These are phyloP conservation scores for Sporisorium scitamineum DNA, from an alignment of 1,284 basidiomycete genomes.

Conservation along the genomic window DNA sequence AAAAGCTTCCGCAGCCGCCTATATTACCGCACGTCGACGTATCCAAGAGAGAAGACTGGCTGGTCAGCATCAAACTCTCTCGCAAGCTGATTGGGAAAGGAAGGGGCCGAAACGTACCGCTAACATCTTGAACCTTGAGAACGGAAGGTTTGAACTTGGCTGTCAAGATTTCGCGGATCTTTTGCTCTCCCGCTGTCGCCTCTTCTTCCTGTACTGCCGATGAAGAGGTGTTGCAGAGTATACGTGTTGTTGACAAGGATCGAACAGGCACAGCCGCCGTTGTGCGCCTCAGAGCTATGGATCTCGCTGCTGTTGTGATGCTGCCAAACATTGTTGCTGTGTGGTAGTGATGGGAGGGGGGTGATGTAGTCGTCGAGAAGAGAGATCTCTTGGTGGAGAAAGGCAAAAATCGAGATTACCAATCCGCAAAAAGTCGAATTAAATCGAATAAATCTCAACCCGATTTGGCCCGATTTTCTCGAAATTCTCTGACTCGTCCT, in stretches of 20 bases:
- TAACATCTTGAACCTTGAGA: constrained; percentile 66
- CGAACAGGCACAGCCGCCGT: neutral
- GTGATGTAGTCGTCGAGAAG: constrained; percentile 3
- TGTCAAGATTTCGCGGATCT: constrained; percentile 80
- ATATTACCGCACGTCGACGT: neutral
- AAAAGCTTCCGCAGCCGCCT: constrained; percentile 94
- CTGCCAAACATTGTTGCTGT: constrained; percentile 7
- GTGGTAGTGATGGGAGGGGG: no score
- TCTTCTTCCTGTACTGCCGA: neutral
- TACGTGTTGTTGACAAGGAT: constrained; percentile 1
- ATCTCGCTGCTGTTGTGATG: constrained; percentile 13
- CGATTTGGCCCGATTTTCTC: neutral
- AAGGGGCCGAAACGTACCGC: constrained; percentile 67
- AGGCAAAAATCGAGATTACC: neutral
- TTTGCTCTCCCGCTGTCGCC: constrained; percentile 40
- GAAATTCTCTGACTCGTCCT: neutral
- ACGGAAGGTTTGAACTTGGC: constrained; percentile 77
- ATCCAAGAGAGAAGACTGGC: constrained; percentile 68
- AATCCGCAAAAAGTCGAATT: neutral
- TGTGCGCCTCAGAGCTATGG: neutral
- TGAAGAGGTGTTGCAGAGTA: neutral
- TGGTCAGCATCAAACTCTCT: constrained; percentile 68
- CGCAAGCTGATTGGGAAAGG: neutral
- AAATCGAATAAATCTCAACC: neutral
- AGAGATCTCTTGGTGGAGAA: constrained; percentile 1